Evolutionary conservation across 106 monocot species (phyloP), one percentile per base, ranked within the genome.

Genomic region (Allium cepa): DNA sequence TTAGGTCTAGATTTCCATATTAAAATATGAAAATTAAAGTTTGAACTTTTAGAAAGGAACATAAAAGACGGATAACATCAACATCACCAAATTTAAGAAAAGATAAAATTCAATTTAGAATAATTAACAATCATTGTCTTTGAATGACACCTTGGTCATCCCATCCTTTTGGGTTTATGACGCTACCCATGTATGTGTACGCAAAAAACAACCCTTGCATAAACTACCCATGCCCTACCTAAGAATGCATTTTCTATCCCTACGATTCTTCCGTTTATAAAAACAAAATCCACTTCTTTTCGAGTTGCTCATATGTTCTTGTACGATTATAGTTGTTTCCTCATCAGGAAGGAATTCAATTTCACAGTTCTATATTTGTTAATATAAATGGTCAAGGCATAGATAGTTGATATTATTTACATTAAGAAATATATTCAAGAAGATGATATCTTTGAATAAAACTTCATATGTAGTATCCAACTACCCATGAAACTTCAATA

Each of bases 111-210:
- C 22, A 22, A 0, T 22, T 22, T 22, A 22, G 22, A 22, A 22
- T 22, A 22, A 22, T 22, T 22, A 22, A 22, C 14, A 69, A 88
- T 22, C 66, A 17, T 22, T 79, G 62, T 2, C 72, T 72, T 10
- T 62, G 48, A 9, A 64, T 5, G 58, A 57, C 17, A 36, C 86
- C 83, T 16, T 66, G 68, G 59, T 90, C 80, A 47, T 86, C 73
- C 90, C 90, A 90, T 10, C 85, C 90, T 53, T 46, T 52, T 45
- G 85, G 85, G 17, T 80, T 12, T 46, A 90, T 59, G 15, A 83
- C 50, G 9, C 10, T 50, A 50, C 64, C 78, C 90, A 90, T 85
- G 66, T 76, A 76, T 15, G 85, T 83, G 60, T 85, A 80, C 10
- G 86, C 64, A 22, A 22, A 80, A 90, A 26, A 90, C 78, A 7